Evolutionary conservation across 2,329 filamentous ascomycete species (phyloP), one percentile per base, ranked within the genome.

Genomic region (Teratosphaeria nubilosa): DNA sequence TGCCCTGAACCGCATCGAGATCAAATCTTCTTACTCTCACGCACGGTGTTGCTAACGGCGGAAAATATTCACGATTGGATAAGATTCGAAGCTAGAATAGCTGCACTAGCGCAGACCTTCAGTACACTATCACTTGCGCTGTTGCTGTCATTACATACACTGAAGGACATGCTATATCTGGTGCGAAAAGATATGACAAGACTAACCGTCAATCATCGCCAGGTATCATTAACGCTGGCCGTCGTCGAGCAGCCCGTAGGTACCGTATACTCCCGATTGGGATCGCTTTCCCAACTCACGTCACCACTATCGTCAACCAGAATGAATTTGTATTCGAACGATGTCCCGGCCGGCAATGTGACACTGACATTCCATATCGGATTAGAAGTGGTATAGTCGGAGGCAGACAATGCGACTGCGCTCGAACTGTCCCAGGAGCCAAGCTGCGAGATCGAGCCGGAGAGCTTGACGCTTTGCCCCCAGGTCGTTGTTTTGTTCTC

Each of bases 391-490:
- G 82, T 85, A 68, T 90, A 90, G 20, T 76, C 66, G 14, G 73
- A 74, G 2, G 86, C 82, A 52, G 77, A 80, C 20, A 91, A 75
- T 0, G 81, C 65, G 2, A 87, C 66, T 0, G 81, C 86, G 0
- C 80, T 75, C 13, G 59, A 57, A 2, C 67, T 60, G 59, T 83
- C 75, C 87, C 87, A 90, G 25, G 62, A 68, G 5, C 86, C 86
- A 6, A 91, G 79, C 30, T 79, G 74, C 1, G 77, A 66, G 53
- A 79, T 77, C 57, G 79, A 82, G 22, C 87, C 87, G 0, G 80
- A 77, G 13, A 91, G 70, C 69, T 85, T 87, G 67, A 91, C 78
- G 9, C 78, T 83, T 69, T 90, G 78, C 4, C 86, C 87, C 54
- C 70, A 82, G 1, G 66, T 68, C 0, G 86, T 90, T 0, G 74